Evolutionary conservation across 176 grass and related monocot genomes (phyloP).

Genomic region (Stipa capillata): DNA sequence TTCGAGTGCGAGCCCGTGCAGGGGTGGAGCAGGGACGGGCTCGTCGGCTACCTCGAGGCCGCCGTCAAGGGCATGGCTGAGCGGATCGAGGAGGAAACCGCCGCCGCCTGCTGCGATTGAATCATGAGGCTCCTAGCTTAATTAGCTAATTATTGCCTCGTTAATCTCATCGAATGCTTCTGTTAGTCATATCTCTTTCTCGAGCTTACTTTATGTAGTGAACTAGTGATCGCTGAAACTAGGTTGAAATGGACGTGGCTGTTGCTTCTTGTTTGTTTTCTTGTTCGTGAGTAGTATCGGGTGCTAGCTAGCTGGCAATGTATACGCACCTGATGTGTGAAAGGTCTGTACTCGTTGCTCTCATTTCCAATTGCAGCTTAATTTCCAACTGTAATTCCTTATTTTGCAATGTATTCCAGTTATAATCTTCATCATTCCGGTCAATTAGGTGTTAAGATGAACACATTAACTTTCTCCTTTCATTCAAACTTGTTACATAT

Average conservation of each 20-base stretch:
- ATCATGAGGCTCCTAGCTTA: background rate
- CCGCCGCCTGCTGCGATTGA: background rate
- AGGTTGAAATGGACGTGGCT: background rate
- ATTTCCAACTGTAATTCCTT: background rate
- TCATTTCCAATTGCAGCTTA: background rate
- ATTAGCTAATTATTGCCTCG: background rate
- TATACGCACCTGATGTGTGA: background rate
- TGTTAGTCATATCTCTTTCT: background rate
- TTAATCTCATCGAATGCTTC: background rate
- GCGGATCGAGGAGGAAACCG: constrained; percentile 40
- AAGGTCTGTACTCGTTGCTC: background rate
- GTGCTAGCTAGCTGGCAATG: background rate
- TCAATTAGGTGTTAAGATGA: too few species aligned
- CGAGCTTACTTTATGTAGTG: too few species aligned
- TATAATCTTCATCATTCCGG: too few species aligned
- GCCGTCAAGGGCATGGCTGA: constrained; percentile 38
- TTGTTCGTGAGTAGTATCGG: background rate
- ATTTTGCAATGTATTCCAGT: too few species aligned
- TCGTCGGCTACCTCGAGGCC: constrained; percentile 38
- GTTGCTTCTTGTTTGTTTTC: background rate
- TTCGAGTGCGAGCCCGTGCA: constrained; percentile 63
- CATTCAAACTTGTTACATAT: too few species aligned
- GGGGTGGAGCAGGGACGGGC: constrained; percentile 46
- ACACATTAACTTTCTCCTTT: too few species aligned
- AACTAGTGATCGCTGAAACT: background rate